Evolutionary conservation across 2,329 filamentous ascomycete species (phyloP).

Genomic region (Venturia nashicola): DNA sequence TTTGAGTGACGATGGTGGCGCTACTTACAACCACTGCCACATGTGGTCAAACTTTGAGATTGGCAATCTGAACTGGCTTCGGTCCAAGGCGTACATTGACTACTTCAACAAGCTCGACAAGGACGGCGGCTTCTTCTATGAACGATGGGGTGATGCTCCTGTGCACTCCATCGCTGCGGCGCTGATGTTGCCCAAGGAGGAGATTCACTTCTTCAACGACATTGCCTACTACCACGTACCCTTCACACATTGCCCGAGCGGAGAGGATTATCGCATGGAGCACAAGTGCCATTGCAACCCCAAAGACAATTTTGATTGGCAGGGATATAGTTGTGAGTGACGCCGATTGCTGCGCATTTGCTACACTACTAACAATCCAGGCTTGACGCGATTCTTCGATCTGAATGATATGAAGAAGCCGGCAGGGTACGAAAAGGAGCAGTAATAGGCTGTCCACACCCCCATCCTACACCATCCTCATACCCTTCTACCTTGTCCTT

Average conservation of each 20-base stretch:
- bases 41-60: constrained; percentile 99
- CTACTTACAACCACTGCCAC: constrained; percentile 94
- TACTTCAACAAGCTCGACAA: constrained; percentile 81
- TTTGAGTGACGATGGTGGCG: constrained; percentile 80
- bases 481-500: not conserved
- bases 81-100: constrained; percentile 77
- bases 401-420: constrained; percentile 72
- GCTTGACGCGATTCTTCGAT: constrained; percentile 78
- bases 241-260: constrained; percentile 94
- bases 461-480: not conserved
- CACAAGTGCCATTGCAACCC: constrained; percentile 92
- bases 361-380: constrained; percentile 29
- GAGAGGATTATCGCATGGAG: constrained; percentile 70
- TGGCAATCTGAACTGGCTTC: constrained; percentile 85
- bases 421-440: constrained; percentile 67
- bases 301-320: constrained; percentile 98
- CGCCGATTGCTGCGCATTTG: not conserved
- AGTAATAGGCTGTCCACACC: constrained; percentile 16
- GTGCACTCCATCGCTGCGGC: constrained; percentile 94
- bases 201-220: constrained; percentile 98
- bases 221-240: constrained; percentile 97
- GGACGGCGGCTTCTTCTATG: constrained; percentile 97
- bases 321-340: constrained; percentile 84
- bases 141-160: constrained; percentile 94
- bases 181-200: constrained; percentile 77